phyloP scores from a whole-genome alignment of 2,329 filamentous ascomycete genomes.

The Pleoardoris graminearum region DNA sequence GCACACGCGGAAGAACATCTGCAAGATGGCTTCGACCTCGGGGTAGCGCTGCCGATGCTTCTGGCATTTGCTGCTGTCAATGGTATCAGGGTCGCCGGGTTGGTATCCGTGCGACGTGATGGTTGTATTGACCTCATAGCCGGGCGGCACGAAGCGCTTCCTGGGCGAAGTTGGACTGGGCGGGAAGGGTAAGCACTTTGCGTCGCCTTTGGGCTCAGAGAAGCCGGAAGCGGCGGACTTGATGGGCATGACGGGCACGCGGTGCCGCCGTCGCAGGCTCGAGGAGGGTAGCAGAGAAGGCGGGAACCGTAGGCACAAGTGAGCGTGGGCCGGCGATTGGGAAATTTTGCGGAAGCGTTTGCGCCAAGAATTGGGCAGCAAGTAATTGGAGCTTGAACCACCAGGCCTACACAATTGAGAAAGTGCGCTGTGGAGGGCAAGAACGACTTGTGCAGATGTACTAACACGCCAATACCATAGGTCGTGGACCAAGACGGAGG shows the following conservation, averaged over 20 bases:
- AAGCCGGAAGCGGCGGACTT: not conserved
- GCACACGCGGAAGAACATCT: conserved; percentile 3
- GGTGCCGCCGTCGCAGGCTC: not conserved
- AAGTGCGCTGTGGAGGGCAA: too few relatives aligned
- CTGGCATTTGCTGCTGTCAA: not conserved
- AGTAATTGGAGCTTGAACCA: too few relatives aligned
- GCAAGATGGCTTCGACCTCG: conserved; percentile 1
- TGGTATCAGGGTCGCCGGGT: not conserved
- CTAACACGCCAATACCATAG: too few relatives aligned
- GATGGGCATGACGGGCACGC: not conserved
- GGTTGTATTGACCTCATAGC: not conserved
- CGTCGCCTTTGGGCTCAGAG: not conserved
- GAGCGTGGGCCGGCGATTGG: not conserved
- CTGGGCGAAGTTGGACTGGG: not conserved
- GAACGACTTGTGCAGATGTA: too few relatives aligned
- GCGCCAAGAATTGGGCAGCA: not conserved
- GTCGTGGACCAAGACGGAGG: too few relatives aligned
- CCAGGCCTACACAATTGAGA: too few relatives aligned
- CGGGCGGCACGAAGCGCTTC: not conserved
- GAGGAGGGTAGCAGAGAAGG: not conserved
- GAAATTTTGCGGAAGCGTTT: not conserved
- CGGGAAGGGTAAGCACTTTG: not conserved
- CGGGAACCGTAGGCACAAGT: not conserved
- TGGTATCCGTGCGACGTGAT: not conserved
- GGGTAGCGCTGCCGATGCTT: conserved; percentile 1